These are phyloP conservation scores for Cercospora zeina DNA, from an alignment of 2,329 filamentous ascomycete species.

Conservation along the genomic window DNA sequence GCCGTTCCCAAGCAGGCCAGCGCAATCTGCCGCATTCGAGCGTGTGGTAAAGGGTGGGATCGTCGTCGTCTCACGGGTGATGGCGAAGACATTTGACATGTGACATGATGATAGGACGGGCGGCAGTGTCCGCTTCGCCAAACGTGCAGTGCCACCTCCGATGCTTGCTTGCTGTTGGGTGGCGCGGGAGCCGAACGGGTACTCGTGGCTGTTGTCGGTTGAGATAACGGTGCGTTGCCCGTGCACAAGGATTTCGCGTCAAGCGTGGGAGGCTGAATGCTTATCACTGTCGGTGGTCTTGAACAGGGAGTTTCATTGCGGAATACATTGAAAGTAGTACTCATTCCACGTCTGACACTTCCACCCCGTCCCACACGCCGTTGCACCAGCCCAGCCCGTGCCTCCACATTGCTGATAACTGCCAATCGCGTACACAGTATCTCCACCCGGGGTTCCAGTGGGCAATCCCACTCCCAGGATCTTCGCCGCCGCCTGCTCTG, in stretches of 20 bases:
- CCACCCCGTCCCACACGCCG: background rate
- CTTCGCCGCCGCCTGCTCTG: constrained; percentile 60
- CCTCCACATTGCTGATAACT: constrained; percentile 6
- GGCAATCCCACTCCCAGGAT: constrained; percentile 47
- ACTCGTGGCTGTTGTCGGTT: constrained; percentile 11
- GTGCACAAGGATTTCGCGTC: constrained; percentile 9
- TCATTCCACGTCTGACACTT: constrained; percentile 7
- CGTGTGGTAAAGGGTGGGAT: background rate
- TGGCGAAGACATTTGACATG: too few relatives aligned
- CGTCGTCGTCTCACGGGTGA: too few relatives aligned
- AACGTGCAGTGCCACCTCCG: constrained; percentile 7
- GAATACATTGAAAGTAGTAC: constrained; percentile 6
- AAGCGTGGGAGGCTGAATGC: background rate
- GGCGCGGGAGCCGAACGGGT: background rate
- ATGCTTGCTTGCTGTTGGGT: too few relatives aligned
- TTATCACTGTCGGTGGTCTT: background rate
- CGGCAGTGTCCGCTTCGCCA: too few relatives aligned
- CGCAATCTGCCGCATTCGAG: constrained; percentile 3
- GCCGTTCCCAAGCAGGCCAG: background rate
- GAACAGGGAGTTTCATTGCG: background rate
- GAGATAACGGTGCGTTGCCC: background rate
- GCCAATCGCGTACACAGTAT: background rate
- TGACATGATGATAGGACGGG: too few relatives aligned
- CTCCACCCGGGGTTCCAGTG: background rate
- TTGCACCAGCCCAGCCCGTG: background rate